Base-by-base conservation (phyloP, 805 yeast species). In the Zygoascus bituminiphila region DNA sequence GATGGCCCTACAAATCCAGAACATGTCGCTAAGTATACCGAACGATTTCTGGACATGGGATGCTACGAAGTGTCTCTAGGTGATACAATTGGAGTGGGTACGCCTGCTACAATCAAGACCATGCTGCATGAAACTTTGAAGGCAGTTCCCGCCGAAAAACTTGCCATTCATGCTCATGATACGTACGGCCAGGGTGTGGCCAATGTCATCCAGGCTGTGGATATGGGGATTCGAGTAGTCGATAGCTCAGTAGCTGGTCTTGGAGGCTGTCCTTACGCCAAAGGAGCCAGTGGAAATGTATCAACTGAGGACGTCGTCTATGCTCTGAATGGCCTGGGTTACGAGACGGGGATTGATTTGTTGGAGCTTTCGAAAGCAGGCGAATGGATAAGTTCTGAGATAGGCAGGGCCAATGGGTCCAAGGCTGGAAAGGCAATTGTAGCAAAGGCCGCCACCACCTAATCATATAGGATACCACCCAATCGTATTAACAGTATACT, bases 201-300 rank as follows among this genome's bases (percentile, higher is more conserved):
- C 38, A 62, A 62, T 47, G 62, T 57, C 9, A 42, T 60, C 43
- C 51, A 54, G 46, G 64, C 66, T 1, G 57, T 62, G 15, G 59
- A 59, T 12, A 52, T 58, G 59, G 66, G 66, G 8, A 46, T 62
- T 21, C 45, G 62, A 22, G 57, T 56, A 1, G 59, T 62, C 4
- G 66, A 62, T 45, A 50, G 61, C 38, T 57, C 61, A 7, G 62
- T 60, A 3, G 64, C 57, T 9, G 65, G 65, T 2, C 60, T 62
- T 5, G 66, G 66, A 19, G 66, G 66, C n/a, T 62, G 66, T 40
- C 66, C 66, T 2, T 62, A 59, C 42, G 64, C 66, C 21, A 61
- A 61, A 43, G 65, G 66, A 2, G 64, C 66, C 4, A 57, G 60
- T 6, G 66, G 66, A 4, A 62, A 61, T 40, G 64, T 60, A 10